Evolutionary conservation across 2,329 filamentous ascomycete genomes (phyloP).

Genomic region (Claviceps humidiphila): DNA sequence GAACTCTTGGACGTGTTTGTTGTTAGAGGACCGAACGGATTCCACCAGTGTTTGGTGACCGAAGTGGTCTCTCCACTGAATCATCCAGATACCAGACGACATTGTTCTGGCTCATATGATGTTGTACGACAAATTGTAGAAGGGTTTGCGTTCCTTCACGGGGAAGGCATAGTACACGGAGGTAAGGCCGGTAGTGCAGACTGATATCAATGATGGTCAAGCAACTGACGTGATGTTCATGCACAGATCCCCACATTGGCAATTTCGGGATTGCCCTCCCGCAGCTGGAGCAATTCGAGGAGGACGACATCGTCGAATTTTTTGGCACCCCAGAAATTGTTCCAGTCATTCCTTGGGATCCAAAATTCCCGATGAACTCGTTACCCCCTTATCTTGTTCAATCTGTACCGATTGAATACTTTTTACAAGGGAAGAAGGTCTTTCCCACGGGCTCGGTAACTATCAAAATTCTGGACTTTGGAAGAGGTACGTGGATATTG

Average conservation of each 20-base stretch:
- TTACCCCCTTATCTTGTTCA: background rate
- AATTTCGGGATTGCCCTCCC: no score
- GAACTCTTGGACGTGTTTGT: no score
- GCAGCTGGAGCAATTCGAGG: no score
- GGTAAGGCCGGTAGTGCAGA: background rate
- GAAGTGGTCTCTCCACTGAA: no score
- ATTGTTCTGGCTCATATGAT: background rate
- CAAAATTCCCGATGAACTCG: background rate
- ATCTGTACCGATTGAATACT: background rate
- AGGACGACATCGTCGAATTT: background rate
- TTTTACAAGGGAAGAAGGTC: background rate
- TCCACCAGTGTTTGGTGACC: no score
- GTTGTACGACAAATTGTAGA: slow-evolving; percentile 1
- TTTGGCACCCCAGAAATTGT: background rate
- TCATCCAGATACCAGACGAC: background rate
- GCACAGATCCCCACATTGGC: no score
- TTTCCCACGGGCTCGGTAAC: background rate
- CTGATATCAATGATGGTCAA: background rate
- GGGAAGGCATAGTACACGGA: no score
- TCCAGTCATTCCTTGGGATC: background rate
- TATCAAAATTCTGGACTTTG: slow-evolving; percentile 1
- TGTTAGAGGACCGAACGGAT: no score
- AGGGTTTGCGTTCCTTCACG: slow-evolving; percentile 2
- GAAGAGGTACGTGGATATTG: background rate
- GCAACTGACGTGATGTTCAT: no score